Evolutionary conservation across 495 filamentous ascomycete species (phyloP).

Genomic region (Annulohypoxylon moriforme): DNA sequence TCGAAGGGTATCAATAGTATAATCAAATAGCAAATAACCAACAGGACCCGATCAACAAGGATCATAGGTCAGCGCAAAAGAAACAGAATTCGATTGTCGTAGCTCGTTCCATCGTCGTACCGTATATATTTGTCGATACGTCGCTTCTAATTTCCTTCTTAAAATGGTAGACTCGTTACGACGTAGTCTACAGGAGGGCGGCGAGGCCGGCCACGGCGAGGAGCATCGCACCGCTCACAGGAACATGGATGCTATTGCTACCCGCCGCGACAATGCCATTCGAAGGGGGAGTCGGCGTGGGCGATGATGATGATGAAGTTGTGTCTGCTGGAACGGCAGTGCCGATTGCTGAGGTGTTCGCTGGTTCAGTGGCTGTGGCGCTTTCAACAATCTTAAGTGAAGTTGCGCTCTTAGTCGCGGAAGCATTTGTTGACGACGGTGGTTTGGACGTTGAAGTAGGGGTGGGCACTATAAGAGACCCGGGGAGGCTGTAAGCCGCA

Average conservation of each 20-base stretch:
- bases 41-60: slow-evolving; percentile 2
- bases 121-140: slow-evolving; percentile 8
- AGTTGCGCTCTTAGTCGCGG: slow-evolving; percentile 37
- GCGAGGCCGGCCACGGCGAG: slow-evolving; percentile 34
- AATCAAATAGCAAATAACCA: slow-evolving; percentile 22
- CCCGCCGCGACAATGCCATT: slow-evolving; percentile 32
- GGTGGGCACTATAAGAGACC: slow-evolving; percentile 51
- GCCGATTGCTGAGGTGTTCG: background rate
- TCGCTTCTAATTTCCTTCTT: background rate
- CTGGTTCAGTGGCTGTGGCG: background rate
- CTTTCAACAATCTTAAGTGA: slow-evolving; percentile 24
- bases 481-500: slow-evolving; percentile 50
- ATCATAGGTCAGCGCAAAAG: slow-evolving; percentile 14
- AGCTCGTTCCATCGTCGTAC: slow-evolving; percentile 36
- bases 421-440: slow-evolving; percentile 24
- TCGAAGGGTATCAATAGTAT: slow-evolving; percentile 38
- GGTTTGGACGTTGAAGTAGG: slow-evolving; percentile 43
- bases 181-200: slow-evolving; percentile 29
- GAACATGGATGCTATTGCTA: slow-evolving; percentile 18
- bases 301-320: slow-evolving; percentile 23
- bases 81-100: slow-evolving; percentile 19
- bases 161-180: slow-evolving; percentile 2
- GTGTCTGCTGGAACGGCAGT: slow-evolving; percentile 11
- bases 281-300: slow-evolving; percentile 28
- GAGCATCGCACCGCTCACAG: slow-evolving; percentile 21